Base-by-base conservation (phyloP, 139 green algal genomes). In the Picochlorum sp. region DNA sequence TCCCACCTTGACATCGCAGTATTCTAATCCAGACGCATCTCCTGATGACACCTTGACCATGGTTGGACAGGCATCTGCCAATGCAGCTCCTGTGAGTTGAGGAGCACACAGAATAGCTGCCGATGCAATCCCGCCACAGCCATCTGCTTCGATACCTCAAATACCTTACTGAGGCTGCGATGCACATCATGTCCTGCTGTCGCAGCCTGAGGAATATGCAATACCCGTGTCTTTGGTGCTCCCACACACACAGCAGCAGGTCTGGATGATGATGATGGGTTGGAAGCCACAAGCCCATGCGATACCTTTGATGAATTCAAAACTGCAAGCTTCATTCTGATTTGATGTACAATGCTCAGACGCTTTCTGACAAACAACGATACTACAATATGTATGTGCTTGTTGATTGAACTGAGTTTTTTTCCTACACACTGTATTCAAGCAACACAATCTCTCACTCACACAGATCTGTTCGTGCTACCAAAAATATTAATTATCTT, bases 21-120 rank as follows among this genome's bases (percentile, higher is more conserved):
- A 87, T 59, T 82, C 57, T 18, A 87, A 57, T 21, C 83, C 85
- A 37, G 54, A 79, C 10, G 70, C 30, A 62, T 21, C 26, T 23
- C 15, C 44, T 62, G 16, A 47, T 1, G 23, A 21, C 5, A 73
- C 60, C 16, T 57, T 69, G 2, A 63, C 37, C n/a, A 75, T 61
- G 16, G 74, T 55, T 34, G 20, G 37, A 50, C 38, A 62, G 4
- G 57, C 16, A 16, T 47, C 52, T 21, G 66, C 24, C 21, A 51
- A 6, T 11, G 55, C 54, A 32, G 37, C 0, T 20, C 28, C 30
- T 26, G 52, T 16, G 11, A 16, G 28, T 28, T 18, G 30, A 45
- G 54, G 28, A 37, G 61, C 45, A 61, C 21, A 15, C 18, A 70
- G 49, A 16, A 69, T 21, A n/a, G n/a, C 45, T 23, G 62, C 62